These are phyloP conservation scores for Dysphania ambrosioides DNA, from an alignment of 148 eudicot species.

Conservation along the genomic window DNA sequence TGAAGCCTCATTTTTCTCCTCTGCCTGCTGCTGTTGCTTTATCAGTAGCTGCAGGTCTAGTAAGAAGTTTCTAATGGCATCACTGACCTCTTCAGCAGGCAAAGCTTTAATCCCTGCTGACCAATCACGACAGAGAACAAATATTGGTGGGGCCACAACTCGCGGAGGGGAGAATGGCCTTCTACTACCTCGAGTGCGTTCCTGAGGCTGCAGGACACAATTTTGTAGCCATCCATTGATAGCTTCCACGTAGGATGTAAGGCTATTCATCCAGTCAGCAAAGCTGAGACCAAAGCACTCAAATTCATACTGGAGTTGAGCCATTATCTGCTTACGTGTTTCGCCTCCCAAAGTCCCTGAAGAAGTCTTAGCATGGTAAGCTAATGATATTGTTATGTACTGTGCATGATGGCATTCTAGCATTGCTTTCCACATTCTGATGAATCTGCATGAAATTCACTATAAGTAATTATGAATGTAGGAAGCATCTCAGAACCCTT, in stretches of 20 bases:
- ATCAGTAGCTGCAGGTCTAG: constrained; percentile 46
- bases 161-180: constrained; percentile 75
- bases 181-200: constrained; percentile 52
- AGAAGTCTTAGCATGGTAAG: constrained; percentile 71
- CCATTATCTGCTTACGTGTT: constrained; percentile 51
- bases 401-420: constrained; percentile 95
- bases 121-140: constrained; percentile 82
- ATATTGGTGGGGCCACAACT: constrained; percentile 72
- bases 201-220: constrained; percentile 72
- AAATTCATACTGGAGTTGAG: constrained; percentile 68
- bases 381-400: constrained; percentile 87
- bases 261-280: constrained; percentile 79
- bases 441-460: constrained; percentile 50
- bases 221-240: constrained; percentile 86
- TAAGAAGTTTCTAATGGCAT: constrained; percentile 64
- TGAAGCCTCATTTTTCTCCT: constrained; percentile 33
- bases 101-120: constrained; percentile 60
- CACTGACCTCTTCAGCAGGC: constrained; percentile 74
- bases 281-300: constrained; percentile 94
- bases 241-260: constrained; percentile 70
- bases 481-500: too few species aligned
- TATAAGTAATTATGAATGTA: too few species aligned
- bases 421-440: constrained; percentile 97
- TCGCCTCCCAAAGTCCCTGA: constrained; percentile 44
- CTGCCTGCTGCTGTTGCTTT: constrained; percentile 43